phyloP scores from a whole-genome alignment of 2,329 filamentous ascomycete species.

The Aspergillus puulaauensis region DNA sequence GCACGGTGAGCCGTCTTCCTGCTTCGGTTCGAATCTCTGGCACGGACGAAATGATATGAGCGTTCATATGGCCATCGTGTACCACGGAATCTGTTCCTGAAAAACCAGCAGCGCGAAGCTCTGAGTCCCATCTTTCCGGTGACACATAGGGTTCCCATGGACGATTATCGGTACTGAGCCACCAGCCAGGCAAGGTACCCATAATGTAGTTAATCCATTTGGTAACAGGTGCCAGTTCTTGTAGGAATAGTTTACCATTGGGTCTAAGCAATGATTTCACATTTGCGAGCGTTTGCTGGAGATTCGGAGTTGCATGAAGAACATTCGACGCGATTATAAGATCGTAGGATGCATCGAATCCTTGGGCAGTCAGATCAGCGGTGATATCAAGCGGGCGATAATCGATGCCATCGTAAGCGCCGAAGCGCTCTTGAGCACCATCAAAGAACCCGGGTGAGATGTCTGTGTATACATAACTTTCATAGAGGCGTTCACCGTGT shows the following conservation, averaged over 20 bases:
- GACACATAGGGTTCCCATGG: slow-evolving; percentile 19
- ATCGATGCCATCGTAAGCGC: slow-evolving; percentile 22
- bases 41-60: slow-evolving; percentile 10
- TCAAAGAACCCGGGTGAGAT: slow-evolving; percentile 30
- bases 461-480: slow-evolving; percentile 30
- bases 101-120: slow-evolving; percentile 21
- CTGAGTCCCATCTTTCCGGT: slow-evolving; percentile 16
- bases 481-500: slow-evolving; percentile 15
- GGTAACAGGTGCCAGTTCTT: slow-evolving; percentile 37
- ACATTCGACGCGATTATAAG: slow-evolving; percentile 37
- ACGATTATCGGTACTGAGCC: slow-evolving; percentile 26
- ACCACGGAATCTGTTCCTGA: slow-evolving; percentile 12
- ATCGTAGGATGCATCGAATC: slow-evolving; percentile 32
- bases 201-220: slow-evolving; percentile 1
- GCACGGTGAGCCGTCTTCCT: background rate
- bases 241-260: slow-evolving; percentile 47
- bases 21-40: background rate
- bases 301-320: slow-evolving; percentile 20
- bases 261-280: slow-evolving; percentile 33
- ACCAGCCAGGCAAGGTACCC: slow-evolving; percentile 42
- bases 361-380: slow-evolving; percentile 27
- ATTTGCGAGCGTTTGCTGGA: slow-evolving; percentile 13
- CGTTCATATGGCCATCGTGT: slow-evolving; percentile 13
- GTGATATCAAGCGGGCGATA: slow-evolving; percentile 33
- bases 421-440: slow-evolving; percentile 25